Conservation (phyloP, 1,139 yeast genomes). For the Suhomyces terraborum region DNA sequence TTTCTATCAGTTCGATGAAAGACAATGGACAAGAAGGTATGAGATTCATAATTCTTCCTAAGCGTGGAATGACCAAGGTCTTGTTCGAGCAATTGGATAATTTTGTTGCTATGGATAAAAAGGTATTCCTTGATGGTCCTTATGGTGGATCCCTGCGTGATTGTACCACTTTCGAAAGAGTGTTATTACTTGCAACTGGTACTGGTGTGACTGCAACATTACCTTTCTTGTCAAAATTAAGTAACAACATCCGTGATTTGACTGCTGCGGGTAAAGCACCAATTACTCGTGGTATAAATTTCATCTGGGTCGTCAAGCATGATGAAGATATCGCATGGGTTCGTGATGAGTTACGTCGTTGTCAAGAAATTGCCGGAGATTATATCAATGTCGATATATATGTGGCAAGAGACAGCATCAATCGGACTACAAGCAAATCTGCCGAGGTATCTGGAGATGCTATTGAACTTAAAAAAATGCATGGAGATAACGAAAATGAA, state of each 20-base stretch:
- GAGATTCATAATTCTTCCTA: slow-evolving; percentile 53
- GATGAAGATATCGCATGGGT: slow-evolving; percentile 49
- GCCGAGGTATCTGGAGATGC: not conserved
- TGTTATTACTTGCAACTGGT: slow-evolving; percentile 49
- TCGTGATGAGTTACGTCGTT: slow-evolving; percentile 37
- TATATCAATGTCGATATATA: slow-evolving; percentile 31
- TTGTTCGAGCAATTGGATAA: slow-evolving; percentile 33
- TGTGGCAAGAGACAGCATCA: slow-evolving; percentile 19
- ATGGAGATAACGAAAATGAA: slow-evolving; percentile 2
- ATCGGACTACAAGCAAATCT: not conserved
- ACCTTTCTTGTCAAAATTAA: slow-evolving; percentile 44
- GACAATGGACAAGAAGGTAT: slow-evolving; percentile 35
- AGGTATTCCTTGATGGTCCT: slow-evolving; percentile 60
- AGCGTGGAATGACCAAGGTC: slow-evolving; percentile 50
- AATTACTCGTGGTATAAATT: slow-evolving; percentile 34
- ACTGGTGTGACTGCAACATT: slow-evolving; percentile 59
- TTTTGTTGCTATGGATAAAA: slow-evolving; percentile 24
- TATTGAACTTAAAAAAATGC: not conserved
- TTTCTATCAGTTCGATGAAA: slow-evolving; percentile 50
- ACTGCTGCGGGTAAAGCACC: slow-evolving; percentile 14
- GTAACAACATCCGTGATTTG: slow-evolving; percentile 19
- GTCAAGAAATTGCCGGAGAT: slow-evolving; percentile 28
- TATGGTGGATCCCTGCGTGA: slow-evolving; percentile 62
- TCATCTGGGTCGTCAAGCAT: slow-evolving; percentile 53
- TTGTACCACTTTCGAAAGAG: slow-evolving; percentile 49